Base-by-base conservation (phyloP, 495 filamentous ascomycete species). In the Neurospora intermedia region DNA sequence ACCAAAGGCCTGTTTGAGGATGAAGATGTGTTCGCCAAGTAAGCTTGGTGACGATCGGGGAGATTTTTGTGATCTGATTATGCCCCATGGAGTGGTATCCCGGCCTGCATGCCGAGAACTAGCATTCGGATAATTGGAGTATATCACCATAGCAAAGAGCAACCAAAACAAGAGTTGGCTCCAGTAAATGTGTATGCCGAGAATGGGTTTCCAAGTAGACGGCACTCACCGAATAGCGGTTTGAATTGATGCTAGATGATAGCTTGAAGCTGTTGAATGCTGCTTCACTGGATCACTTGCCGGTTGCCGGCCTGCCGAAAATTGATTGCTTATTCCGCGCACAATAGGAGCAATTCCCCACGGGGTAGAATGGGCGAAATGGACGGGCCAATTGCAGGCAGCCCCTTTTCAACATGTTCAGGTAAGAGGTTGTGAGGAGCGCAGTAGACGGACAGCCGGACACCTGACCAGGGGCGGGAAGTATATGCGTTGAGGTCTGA, bases 311-410 rank as follows among this genome's bases (percentile, higher is more conserved):
- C 77, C 73, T 75, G 71, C 76, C 75, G 77, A 46, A 46, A 38
- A 40, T 66, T 46, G 7, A 77, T 71, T 77, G 54, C 27, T 77
- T 80, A 75, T 77, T 23, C 77, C 74, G 71, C 74, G 66, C 54
- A 76, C 54, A 35, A 81, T 80, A 80, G 78, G 23, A 79, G 38
- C 70, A 70, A 48, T 77, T 74, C 78, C 79, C 77, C 76, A 76
- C 69, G 76, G 77, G 70, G 74, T 71, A 70, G 71, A 66, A 69
- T 38, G 62, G 9, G 71, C 71, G 70, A 71, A 66, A 45, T 71
- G 69, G 69, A 16, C 66, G 70, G 75, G 72, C 77, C 77, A 77
- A 80, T 81, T 70, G 69, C 41, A 35, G 42, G 18, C 45, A 69
- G 73, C 8, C 69, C 43, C 13, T 66, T 46, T 70, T 70, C 72